A percentile compares a stretch with the other conserved stretches of the same genome.
These are phyloP conservation scores for Pseudoscleropodium purum DNA, from an alignment of 225 moss, liverwort and hornwort genomes.

Conservation along the genomic window DNA sequence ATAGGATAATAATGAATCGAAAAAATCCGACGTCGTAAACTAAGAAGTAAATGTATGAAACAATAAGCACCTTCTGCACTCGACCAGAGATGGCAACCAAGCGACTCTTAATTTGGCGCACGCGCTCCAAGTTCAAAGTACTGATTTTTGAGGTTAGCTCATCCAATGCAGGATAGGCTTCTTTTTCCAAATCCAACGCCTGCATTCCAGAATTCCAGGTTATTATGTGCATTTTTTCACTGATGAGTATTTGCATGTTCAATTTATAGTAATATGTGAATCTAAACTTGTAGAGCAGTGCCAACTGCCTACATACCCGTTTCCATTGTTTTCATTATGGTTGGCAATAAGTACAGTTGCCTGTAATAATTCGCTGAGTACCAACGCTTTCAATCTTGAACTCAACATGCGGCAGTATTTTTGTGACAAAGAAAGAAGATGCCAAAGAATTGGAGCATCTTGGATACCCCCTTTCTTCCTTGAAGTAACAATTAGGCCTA, in stretches of 20 bases:
- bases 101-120: constrained; percentile 96
- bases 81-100: constrained; percentile 89
- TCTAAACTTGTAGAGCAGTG: not conserved
- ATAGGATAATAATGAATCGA: not conserved
- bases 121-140: constrained; percentile 89
- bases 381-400: not conserved
- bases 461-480: not conserved
- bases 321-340: not conserved
- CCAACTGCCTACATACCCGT: not conserved
- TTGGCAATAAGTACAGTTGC: not conserved
- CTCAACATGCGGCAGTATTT: not conserved
- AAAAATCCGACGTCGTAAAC: not conserved
- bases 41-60: not conserved
- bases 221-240: not conserved
- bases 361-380: not conserved
- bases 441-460: not conserved
- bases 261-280: not conserved
- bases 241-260: not conserved
- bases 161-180: constrained; percentile 94
- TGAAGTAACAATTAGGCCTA: not conserved
- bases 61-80: constrained; percentile 71
- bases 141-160: constrained; percentile 90
- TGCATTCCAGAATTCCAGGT: constrained; percentile 18
- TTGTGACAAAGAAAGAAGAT: not conserved
- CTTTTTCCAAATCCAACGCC: constrained; percentile 65